Evolutionary conservation across 768 basidiomycete species (phyloP).

Genomic region (Rhodotorula kratochvilovae): DNA sequence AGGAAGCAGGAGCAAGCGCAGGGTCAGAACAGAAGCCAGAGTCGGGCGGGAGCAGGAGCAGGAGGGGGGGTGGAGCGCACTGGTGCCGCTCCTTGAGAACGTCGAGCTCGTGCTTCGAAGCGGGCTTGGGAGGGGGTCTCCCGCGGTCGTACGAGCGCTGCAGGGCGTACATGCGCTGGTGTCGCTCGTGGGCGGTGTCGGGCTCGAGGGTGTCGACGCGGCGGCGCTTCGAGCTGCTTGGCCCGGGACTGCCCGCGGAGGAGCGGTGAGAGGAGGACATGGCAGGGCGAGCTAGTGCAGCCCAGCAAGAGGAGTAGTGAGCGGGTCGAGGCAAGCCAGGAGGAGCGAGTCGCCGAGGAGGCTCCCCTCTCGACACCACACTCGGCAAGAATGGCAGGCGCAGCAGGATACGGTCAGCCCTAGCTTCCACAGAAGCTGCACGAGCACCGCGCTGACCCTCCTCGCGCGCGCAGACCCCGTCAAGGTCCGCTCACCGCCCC

Average conservation of each 20-base stretch:
- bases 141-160: constrained; percentile 24
- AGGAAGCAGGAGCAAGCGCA: not conserved
- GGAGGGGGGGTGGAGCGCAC: constrained; percentile 36
- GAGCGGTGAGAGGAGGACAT: not conserved
- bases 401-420: constrained; percentile 33
- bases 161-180: constrained; percentile 39
- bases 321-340: not conserved
- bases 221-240: constrained; percentile 21
- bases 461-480: constrained; percentile 27
- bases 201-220: constrained; percentile 43
- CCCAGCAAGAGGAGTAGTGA: not conserved
- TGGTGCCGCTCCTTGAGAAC: constrained; percentile 50
- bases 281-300: not conserved
- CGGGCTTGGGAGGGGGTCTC: not conserved
- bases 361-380: too few species aligned
- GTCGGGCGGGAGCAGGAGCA: not conserved
- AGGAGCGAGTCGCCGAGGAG: not conserved
- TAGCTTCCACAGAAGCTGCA: not conserved
- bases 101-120: constrained; percentile 49
- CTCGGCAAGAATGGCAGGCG: constrained; percentile 30
- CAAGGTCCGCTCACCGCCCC: constrained; percentile 18
- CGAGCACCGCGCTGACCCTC: not conserved
- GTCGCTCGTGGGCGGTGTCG: constrained; percentile 46
- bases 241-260: not conserved
- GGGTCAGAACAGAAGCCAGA: not conserved